Conservation (phyloP, 495 filamentous ascomycete species). For the Chaetomium fimeti region DNA sequence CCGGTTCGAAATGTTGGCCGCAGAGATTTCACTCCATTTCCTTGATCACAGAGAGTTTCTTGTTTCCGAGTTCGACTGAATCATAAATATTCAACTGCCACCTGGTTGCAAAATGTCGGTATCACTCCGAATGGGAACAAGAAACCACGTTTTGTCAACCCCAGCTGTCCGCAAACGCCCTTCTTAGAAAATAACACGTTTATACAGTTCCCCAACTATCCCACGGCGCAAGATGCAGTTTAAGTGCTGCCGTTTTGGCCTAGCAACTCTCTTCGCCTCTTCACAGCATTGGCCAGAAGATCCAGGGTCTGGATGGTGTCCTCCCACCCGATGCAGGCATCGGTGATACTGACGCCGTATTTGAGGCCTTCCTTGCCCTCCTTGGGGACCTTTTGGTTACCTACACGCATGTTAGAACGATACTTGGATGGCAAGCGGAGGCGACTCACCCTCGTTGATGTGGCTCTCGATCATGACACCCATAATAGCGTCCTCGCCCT, state of each 20-base stretch:
- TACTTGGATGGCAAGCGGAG: slow-evolving; percentile 5
- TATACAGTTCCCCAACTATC: not conserved
- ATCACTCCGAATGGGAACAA: not conserved
- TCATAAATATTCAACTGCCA: too few species aligned
- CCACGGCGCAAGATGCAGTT: too few species aligned
- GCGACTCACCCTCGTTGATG: slow-evolving; percentile 75
- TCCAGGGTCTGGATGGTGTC: slow-evolving; percentile 84
- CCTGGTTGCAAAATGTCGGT: too few species aligned
- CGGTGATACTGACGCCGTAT: slow-evolving; percentile 96
- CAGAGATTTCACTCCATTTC: not conserved
- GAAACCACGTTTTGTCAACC: slow-evolving; percentile 10
- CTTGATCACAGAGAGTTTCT: not conserved
- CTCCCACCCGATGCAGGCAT: slow-evolving; percentile 95
- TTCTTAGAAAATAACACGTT: not conserved
- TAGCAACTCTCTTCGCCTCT: slow-evolving; percentile 57
- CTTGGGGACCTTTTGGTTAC: slow-evolving; percentile 84
- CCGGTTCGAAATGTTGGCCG: too few species aligned
- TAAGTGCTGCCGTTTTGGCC: slow-evolving; percentile 25
- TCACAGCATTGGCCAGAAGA: slow-evolving; percentile 76
- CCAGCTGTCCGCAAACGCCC: slow-evolving; percentile 13
- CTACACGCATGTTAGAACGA: slow-evolving; percentile 42
- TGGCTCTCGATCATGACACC: slow-evolving; percentile 99
- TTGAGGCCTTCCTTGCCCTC: slow-evolving; percentile 88
- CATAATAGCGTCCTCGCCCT: slow-evolving; percentile 86
- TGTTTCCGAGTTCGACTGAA: too few species aligned